Evolutionary conservation across 306 rosid genomes (phyloP), one percentile per base, ranked within the genome.

Genomic region (Prunus davidiana): DNA sequence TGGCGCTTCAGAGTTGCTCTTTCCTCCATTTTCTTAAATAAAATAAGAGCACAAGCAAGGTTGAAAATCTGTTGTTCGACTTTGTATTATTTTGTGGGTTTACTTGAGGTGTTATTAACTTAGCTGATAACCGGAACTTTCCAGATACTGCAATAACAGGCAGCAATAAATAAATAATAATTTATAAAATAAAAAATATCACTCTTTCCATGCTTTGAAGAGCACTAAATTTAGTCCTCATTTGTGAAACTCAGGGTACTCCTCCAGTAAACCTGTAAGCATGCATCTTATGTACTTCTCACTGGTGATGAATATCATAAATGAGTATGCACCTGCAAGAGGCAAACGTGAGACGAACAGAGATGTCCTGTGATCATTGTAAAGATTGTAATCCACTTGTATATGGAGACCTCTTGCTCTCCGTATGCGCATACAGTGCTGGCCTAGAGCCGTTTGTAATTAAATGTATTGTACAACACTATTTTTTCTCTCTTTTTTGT

Each of bases 211-310:
- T 67, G 27, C 76, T 79, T 58, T 32, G 68, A 61, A 77, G 75
- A 34, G 58, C 67, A 61, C 76, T 75, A 45, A 82, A 62, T 58
- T 32, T 50, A 55, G 27, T 24, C 13, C 66, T 51, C 41, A 38
- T 76, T 69, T 61, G 65, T 18, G 64, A 69, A 76, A 72, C 79
- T 56, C 86, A 91, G 97, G 98, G 91, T 69, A 85, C 84, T 81
- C 97, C 98, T 79, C 91, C 98, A 3, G 96, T 94, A 83, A 89
- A 78, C 80, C 78, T 91, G 88, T 94, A 84, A 90, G 80, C 83
- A 64, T 87, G 41, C 84, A 61, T 27, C 27, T 0, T 6, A 19
- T n/a, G 51, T 34, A 46, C 30, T 69, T 65, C 73, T 61, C 63
- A 11, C 61, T 72, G 63, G 75, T 50, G 61, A 72, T 64, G 73